phyloP scores from a whole-genome alignment of 345 rosid genomes.

The Carallia pectinifolia region DNA sequence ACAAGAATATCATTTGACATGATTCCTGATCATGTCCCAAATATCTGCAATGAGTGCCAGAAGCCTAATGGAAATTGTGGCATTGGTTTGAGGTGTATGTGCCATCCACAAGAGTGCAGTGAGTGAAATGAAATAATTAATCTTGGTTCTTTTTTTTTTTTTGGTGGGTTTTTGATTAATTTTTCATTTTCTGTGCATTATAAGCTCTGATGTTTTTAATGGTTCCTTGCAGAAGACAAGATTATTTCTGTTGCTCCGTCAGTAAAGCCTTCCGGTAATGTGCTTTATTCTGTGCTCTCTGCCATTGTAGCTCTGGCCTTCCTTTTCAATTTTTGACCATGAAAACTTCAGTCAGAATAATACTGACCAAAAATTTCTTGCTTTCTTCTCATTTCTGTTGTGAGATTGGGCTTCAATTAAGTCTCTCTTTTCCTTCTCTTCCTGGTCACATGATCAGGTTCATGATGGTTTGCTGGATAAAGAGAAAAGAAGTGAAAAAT shows the following conservation, averaged over 20 bases:
- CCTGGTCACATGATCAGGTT: not conserved
- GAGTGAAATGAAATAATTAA: slow-evolving; percentile 21
- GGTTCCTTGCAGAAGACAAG: slow-evolving; percentile 44
- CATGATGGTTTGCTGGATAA: too few relatives aligned
- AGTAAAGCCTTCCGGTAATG: slow-evolving; percentile 1
- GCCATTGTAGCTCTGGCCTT: slow-evolving; percentile 6
- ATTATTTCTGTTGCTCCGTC: slow-evolving; percentile 30
- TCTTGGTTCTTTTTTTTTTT: not conserved
- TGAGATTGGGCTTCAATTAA: too few relatives aligned
- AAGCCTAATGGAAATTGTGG: slow-evolving; percentile 69
- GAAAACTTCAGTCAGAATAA: not conserved
- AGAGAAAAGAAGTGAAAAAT: too few relatives aligned
- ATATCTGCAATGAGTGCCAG: slow-evolving; percentile 50
- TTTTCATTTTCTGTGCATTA: not conserved
- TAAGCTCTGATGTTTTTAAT: not conserved
- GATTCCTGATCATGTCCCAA: slow-evolving; percentile 55
- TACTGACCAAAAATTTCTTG: not conserved
- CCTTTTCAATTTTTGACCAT: not conserved
- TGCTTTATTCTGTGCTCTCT: slow-evolving; percentile 21
- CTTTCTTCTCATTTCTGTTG: not conserved
- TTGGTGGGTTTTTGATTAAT: not conserved
- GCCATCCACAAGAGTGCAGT: slow-evolving; percentile 70
- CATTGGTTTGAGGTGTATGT: slow-evolving; percentile 56
- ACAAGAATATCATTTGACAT: slow-evolving; percentile 48
- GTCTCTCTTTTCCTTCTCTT: not conserved